Conservation (phyloP, 306 rosid species). For the Trifolium dubium region DNA sequence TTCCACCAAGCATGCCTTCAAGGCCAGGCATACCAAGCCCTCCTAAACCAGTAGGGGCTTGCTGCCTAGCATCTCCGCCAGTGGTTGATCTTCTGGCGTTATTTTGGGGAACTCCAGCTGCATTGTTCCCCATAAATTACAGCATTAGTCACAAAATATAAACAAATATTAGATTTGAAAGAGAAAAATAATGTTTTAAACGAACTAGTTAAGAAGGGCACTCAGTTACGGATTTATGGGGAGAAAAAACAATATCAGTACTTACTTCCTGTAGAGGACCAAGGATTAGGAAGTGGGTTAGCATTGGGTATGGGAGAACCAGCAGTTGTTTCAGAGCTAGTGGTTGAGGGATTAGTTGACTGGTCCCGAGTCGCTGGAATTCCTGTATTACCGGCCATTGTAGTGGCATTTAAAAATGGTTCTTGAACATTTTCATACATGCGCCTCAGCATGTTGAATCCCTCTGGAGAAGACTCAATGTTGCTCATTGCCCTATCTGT, state of each 20-base stretch:
- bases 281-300: conserved; percentile 92
- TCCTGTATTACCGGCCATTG: conserved; percentile 74
- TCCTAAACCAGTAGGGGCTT: conserved; percentile 61
- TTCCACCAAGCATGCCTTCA: conserved; percentile 61
- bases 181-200: not conserved
- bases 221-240: conserved; percentile 3
- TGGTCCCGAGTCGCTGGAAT: conserved; percentile 53
- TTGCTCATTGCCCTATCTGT: conserved; percentile 95
- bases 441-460: conserved; percentile 93
- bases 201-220: not conserved
- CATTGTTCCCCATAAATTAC: conserved; percentile 39
- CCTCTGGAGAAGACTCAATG: conserved; percentile 89
- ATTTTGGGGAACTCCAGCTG: conserved; percentile 65
- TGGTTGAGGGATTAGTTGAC: conserved; percentile 60
- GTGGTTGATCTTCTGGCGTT: conserved; percentile 58
- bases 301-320: conserved; percentile 74
- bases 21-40: conserved; percentile 70
- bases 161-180: not conserved
- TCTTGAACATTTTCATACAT: conserved; percentile 95
- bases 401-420: conserved; percentile 87
- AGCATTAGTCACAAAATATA: conserved; percentile 18
- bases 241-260: conserved; percentile 29
- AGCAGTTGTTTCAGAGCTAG: conserved; percentile 57
- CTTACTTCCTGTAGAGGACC: conserved; percentile 73
- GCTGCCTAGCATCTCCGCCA: conserved; percentile 62